Conservation (phyloP, 805 yeast species). For the Isabelozyma rhagii region DNA sequence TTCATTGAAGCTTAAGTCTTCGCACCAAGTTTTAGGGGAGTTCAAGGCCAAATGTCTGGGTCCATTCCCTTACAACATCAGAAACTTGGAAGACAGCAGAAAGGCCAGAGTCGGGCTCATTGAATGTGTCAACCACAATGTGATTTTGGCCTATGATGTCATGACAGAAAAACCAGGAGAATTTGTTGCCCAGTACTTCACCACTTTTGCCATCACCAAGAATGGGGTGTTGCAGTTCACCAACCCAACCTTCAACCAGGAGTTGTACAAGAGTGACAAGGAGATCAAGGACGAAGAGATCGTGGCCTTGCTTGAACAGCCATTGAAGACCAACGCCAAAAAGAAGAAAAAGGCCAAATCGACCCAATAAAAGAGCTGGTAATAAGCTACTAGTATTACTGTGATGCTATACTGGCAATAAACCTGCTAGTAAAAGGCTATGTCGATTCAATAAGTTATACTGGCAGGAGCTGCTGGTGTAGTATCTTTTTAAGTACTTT, state of each 20-base stretch:
- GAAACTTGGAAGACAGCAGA: constrained; percentile 64
- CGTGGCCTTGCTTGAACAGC: constrained; percentile 43
- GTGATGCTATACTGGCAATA: too few relatives aligned
- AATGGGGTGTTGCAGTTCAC: constrained; percentile 68
- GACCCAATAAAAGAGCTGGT: too few relatives aligned
- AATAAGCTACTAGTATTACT: too few relatives aligned
- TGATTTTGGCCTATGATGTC: constrained; percentile 66
- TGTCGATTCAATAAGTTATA: too few relatives aligned
- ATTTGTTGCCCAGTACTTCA: constrained; percentile 65
- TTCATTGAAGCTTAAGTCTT: constrained; percentile 66
- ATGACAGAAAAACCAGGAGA: constrained; percentile 65
- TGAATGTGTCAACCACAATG: constrained; percentile 67
- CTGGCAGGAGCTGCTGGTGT: too few relatives aligned
- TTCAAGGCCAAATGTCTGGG: constrained; percentile 62
- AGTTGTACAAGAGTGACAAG: constrained; percentile 54
- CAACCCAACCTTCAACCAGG: constrained; percentile 48
- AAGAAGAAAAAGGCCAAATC: constrained; percentile 26
- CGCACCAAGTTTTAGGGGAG: constrained; percentile 64
- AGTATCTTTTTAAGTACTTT: too few relatives aligned
- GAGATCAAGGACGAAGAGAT: constrained; percentile 50
- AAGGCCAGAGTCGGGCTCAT: constrained; percentile 71
- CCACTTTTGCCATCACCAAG: constrained; percentile 73
- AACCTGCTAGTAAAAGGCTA: too few relatives aligned
- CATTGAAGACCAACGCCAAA: constrained; percentile 51
- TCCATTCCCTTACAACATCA: constrained; percentile 64